These are phyloP conservation scores for Blastobotrys apis DNA, from an alignment of 1,139 yeast genomes.

Conservation along the genomic window DNA sequence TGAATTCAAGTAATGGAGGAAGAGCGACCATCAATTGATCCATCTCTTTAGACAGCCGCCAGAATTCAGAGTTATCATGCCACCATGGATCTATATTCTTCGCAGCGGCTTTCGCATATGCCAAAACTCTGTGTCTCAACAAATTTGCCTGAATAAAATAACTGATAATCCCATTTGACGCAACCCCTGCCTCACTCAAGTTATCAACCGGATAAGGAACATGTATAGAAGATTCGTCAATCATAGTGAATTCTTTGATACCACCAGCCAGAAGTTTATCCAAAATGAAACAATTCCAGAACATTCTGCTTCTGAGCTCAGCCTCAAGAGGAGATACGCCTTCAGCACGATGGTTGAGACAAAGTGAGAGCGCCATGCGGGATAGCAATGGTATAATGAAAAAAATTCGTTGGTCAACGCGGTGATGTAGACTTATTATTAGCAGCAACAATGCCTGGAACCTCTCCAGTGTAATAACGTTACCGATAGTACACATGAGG, in stretches of 20 bases:
- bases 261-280: constrained; percentile 9
- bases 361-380: constrained; percentile 4
- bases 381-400: constrained; percentile 1
- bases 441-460: constrained; percentile 7
- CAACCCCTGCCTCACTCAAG: constrained; percentile 1
- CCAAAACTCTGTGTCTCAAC: constrained; percentile 3
- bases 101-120: constrained; percentile 6
- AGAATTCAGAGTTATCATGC: constrained; percentile 8
- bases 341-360: constrained; percentile 2
- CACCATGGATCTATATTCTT: constrained; percentile 12
- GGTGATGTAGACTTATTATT: neutral
- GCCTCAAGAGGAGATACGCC: constrained; percentile 1
- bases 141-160: neutral
- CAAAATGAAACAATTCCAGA: constrained; percentile 9
- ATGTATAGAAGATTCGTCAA: constrained; percentile 1
- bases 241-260: constrained; percentile 3
- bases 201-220: constrained; percentile 4
- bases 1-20: no score
- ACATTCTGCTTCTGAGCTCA: constrained; percentile 7
- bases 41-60: constrained; percentile 4
- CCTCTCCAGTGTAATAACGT: constrained; percentile 3
- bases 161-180: neutral
- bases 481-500: neutral
- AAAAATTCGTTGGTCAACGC: constrained; percentile 2
- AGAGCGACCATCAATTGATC: neutral